phyloP scores from a whole-genome alignment of 1,284 basidiomycete genomes.

The Sanguinoderma infundibulare region DNA sequence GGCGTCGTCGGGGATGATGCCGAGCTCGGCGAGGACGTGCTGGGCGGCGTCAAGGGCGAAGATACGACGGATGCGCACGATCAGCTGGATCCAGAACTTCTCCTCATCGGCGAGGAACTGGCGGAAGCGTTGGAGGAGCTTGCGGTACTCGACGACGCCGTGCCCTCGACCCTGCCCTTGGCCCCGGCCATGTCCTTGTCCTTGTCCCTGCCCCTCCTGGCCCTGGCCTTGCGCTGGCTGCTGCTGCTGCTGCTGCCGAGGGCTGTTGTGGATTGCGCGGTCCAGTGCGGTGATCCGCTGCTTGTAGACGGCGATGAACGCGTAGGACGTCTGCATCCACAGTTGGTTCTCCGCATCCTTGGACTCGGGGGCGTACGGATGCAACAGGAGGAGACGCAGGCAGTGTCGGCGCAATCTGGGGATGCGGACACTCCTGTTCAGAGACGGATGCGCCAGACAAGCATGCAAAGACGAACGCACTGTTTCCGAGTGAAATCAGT shows the following conservation, averaged over 20 bases:
- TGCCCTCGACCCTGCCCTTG: conserved; percentile 39
- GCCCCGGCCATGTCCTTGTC: conserved; percentile 22
- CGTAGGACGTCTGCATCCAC: conserved; percentile 93
- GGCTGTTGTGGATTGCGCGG: conserved; percentile 52
- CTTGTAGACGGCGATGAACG: conserved; percentile 86
- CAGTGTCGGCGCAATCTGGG: conserved; percentile 78
- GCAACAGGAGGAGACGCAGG: conserved; percentile 73
- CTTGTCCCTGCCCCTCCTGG: conserved; percentile 44
- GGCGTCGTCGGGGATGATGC: conserved; percentile 46
- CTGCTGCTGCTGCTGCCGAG: conserved; percentile 48
- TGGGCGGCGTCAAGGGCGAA: conserved; percentile 69
- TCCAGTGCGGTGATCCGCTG: conserved; percentile 75
- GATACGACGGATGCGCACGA: conserved; percentile 71
- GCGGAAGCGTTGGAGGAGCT: conserved; percentile 84
- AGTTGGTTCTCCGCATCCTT: conserved; percentile 83
- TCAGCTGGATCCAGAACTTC: conserved; percentile 83
- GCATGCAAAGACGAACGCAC: conserved; percentile 49
- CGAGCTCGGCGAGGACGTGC: conserved; percentile 57
- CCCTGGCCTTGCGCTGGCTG: conserved; percentile 35
- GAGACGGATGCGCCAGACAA: conserved; percentile 2
- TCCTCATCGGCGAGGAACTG: conserved; percentile 88
- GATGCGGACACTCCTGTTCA: conserved; percentile 1
- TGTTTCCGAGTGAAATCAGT: conserved; percentile 85
- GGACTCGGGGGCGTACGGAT: conserved; percentile 77
- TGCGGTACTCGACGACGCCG: conserved; percentile 80